These are phyloP conservation scores for Curvularia eragrostidis DNA, from an alignment of 2,329 filamentous ascomycete species.

Conservation along the genomic window DNA sequence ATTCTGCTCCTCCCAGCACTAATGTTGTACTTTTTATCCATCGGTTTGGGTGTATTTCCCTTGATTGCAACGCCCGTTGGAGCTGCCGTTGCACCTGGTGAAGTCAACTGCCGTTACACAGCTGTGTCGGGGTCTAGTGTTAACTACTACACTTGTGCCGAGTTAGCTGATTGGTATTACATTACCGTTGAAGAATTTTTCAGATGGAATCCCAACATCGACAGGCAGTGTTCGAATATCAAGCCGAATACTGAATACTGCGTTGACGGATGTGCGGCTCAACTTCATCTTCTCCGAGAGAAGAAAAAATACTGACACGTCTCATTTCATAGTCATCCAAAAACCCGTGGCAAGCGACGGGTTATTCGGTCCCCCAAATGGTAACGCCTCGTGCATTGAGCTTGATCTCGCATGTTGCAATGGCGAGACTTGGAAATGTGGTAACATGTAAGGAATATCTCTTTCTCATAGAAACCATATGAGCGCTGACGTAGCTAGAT, in stretches of 20 bases:
- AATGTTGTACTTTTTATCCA: background rate
- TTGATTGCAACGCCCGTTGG: conserved; percentile 6
- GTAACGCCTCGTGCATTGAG: conserved; percentile 44
- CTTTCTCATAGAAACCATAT: background rate
- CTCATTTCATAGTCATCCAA: background rate
- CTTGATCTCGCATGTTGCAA: conserved; percentile 23
- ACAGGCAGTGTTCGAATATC: conserved; percentile 40
- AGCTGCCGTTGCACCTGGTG: background rate
- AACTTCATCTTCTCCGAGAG: background rate
- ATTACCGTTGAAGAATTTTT: conserved; percentile 35
- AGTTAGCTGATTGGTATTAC: conserved; percentile 24
- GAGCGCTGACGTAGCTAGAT: background rate
- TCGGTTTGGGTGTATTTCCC: conserved; percentile 17
- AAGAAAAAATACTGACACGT: background rate
- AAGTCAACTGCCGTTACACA: background rate
- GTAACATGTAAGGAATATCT: background rate
- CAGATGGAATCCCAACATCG: conserved; percentile 35
- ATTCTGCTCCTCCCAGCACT: background rate
- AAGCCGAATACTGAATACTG: conserved; percentile 40
- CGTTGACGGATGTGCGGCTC: conserved; percentile 33
- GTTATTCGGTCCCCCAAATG: conserved; percentile 40
- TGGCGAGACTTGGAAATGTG: conserved; percentile 14
- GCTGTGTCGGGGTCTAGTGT: background rate
- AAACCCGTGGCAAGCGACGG: conserved; percentile 16
- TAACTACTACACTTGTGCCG: conserved; percentile 38